phyloP scores from a whole-genome alignment of 805 yeast genomes.

The Ogataea populi-albae region DNA sequence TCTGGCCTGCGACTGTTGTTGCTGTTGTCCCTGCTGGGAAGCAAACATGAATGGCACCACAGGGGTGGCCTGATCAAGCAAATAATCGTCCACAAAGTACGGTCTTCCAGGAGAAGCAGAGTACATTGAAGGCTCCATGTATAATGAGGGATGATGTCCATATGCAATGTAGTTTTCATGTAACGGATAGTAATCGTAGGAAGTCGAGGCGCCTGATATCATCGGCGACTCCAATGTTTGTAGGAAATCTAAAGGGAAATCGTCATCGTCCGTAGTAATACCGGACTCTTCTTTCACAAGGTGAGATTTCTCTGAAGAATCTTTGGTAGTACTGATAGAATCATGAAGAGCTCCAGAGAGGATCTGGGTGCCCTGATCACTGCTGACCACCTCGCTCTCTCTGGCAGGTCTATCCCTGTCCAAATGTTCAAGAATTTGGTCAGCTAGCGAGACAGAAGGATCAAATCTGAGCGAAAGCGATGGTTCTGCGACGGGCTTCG shows the following conservation, averaged over 20 bases:
- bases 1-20: constrained; percentile 7
- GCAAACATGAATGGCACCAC: constrained; percentile 26
- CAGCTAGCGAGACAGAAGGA: constrained; percentile 45
- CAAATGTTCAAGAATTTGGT: constrained; percentile 43
- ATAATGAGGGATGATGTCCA: constrained; percentile 23
- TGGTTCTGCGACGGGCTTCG: constrained; percentile 72
- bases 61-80: constrained; percentile 30
- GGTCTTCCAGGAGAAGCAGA: constrained; percentile 26
- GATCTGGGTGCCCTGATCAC: constrained; percentile 10
- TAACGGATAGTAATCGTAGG: constrained; percentile 31
- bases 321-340: constrained; percentile 5
- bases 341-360: constrained; percentile 8
- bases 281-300: constrained; percentile 14
- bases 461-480: constrained; percentile 74
- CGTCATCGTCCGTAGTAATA: constrained; percentile 47
- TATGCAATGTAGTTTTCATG: constrained; percentile 19
- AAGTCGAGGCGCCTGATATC: constrained; percentile 21
- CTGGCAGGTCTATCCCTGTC: constrained; percentile 15
- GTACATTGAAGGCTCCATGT: constrained; percentile 27
- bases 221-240: constrained; percentile 17
- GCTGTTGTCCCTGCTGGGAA: constrained; percentile 18
- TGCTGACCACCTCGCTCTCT: constrained; percentile 16
- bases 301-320: not conserved
- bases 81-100: constrained; percentile 19
- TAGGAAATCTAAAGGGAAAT: constrained; percentile 70